Percentiles rank a stretch among this genome's conserved stretches.
Conservation (phyloP, 345 rosid genomes). For the Turritis glabra region DNA sequence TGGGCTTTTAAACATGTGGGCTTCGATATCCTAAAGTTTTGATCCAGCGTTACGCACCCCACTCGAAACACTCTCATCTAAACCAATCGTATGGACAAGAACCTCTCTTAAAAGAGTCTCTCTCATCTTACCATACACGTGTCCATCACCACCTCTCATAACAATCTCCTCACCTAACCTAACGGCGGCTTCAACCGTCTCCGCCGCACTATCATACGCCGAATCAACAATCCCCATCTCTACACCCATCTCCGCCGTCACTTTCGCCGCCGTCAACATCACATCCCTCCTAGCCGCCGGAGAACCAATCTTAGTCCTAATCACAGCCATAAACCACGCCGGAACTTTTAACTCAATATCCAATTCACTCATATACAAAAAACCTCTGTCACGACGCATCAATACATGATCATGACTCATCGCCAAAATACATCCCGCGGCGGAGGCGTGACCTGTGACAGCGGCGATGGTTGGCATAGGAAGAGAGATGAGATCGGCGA, state of each 20-base stretch:
- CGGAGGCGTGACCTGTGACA: constrained; percentile 74
- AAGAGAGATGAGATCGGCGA: constrained; percentile 55
- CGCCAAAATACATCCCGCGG: constrained; percentile 61
- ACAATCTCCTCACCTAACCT: constrained; percentile 48
- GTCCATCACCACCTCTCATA: constrained; percentile 46
- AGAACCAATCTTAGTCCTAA: constrained; percentile 45
- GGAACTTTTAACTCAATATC: constrained; percentile 55
- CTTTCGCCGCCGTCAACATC: constrained; percentile 51
- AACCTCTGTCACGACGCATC: constrained; percentile 70
- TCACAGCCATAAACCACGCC: constrained; percentile 44
- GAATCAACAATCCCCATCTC: constrained; percentile 55
- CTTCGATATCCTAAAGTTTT: background rate
- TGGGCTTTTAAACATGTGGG: too few species aligned
- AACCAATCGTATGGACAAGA: constrained; percentile 27
- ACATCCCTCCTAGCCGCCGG: constrained; percentile 48
- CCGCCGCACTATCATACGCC: constrained; percentile 49
- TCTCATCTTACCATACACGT: constrained; percentile 56
- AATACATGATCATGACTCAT: constrained; percentile 62
- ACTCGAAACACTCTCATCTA: constrained; percentile 22
- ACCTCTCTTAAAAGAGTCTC: constrained; percentile 38
- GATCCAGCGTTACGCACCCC: constrained; percentile 12
- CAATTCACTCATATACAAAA: constrained; percentile 73
- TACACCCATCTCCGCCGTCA: constrained; percentile 53
- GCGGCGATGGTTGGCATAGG: constrained; percentile 75
- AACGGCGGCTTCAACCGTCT: constrained; percentile 52